Evolutionary conservation across 164 flowering plant species (phyloP).

Genomic region (Dillenia suffruticosa): DNA sequence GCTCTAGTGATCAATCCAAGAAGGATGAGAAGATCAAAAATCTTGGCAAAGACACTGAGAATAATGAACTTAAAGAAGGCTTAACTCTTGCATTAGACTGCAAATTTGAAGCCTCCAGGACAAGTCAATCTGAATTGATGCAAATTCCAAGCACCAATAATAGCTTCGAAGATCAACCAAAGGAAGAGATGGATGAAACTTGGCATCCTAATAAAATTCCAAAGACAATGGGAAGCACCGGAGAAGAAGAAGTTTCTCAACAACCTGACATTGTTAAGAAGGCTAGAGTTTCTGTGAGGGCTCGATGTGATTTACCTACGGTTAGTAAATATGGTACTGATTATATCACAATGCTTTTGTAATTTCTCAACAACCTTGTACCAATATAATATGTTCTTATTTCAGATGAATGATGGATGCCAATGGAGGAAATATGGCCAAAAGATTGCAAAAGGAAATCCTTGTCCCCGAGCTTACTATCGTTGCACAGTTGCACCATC

Average conservation of each 20-base stretch:
- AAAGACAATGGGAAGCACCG: slow-evolving; percentile 28
- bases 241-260: slow-evolving; percentile 36
- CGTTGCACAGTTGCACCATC: slow-evolving; percentile 89
- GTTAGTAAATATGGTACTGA: slow-evolving; percentile 23
- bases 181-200: slow-evolving; percentile 29
- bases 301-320: slow-evolving; percentile 66
- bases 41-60: not conserved
- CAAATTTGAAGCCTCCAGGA: slow-evolving; percentile 24
- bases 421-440: slow-evolving; percentile 99
- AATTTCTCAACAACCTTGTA: too few species aligned
- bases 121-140: slow-evolving; percentile 6
- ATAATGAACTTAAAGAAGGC: slow-evolving; percentile 13
- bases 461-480: slow-evolving; percentile 94
- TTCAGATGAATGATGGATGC: slow-evolving; percentile 94
- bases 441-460: slow-evolving; percentile 92
- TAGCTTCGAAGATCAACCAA: slow-evolving; percentile 23
- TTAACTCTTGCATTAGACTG: slow-evolving; percentile 37
- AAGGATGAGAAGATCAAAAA: slow-evolving; percentile 17
- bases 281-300: slow-evolving; percentile 70
- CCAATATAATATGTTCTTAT: too few species aligned
- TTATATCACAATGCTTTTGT: too few species aligned
- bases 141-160: slow-evolving; percentile 20
- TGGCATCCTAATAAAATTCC: slow-evolving; percentile 23
- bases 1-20: slow-evolving; percentile 3
- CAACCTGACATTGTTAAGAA: slow-evolving; percentile 35